Evolutionary conservation across 306 rosid species (phyloP).

Genomic region (Quercus bicolor): DNA sequence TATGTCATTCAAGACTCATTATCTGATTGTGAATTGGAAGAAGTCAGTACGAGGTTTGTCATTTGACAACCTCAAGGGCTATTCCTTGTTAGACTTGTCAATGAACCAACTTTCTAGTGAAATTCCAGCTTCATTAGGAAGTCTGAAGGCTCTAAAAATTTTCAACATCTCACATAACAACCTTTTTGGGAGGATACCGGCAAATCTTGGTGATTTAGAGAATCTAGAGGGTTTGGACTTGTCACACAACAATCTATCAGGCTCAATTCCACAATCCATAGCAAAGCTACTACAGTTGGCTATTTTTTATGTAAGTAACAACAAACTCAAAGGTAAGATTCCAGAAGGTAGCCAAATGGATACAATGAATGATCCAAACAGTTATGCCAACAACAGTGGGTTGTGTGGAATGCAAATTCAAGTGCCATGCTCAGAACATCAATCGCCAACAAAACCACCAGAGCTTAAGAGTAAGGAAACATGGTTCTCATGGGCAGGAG

Average conservation of each 20-base stretch:
- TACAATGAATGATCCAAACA: conserved; percentile 19
- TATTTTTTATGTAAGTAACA: too few relatives aligned
- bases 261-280: too few relatives aligned
- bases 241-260: too few relatives aligned
- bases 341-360: conserved; percentile 24
- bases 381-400: background rate
- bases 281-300: too few relatives aligned
- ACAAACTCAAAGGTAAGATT: conserved; percentile 18
- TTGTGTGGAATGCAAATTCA: conserved; percentile 26
- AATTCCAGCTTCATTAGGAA: conserved; percentile 21
- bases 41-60: conserved; percentile 12
- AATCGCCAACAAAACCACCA: background rate
- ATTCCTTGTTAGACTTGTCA: conserved; percentile 23
- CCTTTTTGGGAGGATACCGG: conserved; percentile 4
- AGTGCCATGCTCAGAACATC: conserved; percentile 6
- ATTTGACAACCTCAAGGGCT: conserved; percentile 7
- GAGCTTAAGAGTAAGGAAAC: background rate
- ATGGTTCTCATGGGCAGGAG: too few relatives aligned
- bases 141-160: conserved; percentile 22
- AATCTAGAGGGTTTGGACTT: too few relatives aligned
- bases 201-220: too few relatives aligned
- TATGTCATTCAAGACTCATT: too few relatives aligned
- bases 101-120: conserved; percentile 17
- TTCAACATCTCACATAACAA: conserved; percentile 28
- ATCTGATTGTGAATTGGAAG: conserved; percentile 22